Evolutionary conservation across 164 flowering plant species (phyloP), one percentile per base, ranked within the genome.

Genomic region (Macadamia tetraphylla): DNA sequence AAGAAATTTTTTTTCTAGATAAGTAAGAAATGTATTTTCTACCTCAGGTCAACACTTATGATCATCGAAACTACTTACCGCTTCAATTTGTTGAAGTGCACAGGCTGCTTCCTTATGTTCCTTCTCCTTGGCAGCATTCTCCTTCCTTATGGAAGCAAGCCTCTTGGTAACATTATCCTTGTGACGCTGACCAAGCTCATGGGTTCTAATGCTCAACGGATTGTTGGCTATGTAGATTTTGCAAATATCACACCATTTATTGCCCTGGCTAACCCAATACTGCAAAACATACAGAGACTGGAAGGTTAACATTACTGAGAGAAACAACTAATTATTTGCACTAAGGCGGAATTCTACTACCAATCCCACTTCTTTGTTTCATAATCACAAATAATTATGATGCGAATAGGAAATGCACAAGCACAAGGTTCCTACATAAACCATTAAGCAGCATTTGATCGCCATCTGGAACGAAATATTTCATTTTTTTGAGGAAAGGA

Each of bases 251-350:
- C 98, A 94, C 98, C 97, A 92, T 74, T 94, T 89, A 74, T 94
- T 94, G 1, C 98, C 98, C 79, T 94, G 99, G 71, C 94, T 91
- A 29, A 94, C 94, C 96, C 97, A 91, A 74, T 87, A 93, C 98
- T 93, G 87, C 29, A 64, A 64, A 69, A 69, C 43, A 69, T 29
- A 58, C 49, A 67, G 23, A 66, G 46, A 72, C 29, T 29, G 71
- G 67, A 60, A 71, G 18, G 6, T 30, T 31, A 60, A 40, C 29
- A 60, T 29, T 23, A 6, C 12, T 64, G 23, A 59, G 43, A 58
- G 49, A 17, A 46, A 35, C 31, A 13, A 49, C 15, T 51, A 9
- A n/a, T n/a, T 49, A 29, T 15, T 14, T 61, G 14, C 17, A 44
- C 2, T 52, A 6, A 66, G 46, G 17, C 23, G 9, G 51, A 46